Evolutionary conservation across 2,329 filamentous ascomycete species (phyloP), one percentile per base, ranked within the genome.

Genomic region (Coniosporium tulheliwenetii): DNA sequence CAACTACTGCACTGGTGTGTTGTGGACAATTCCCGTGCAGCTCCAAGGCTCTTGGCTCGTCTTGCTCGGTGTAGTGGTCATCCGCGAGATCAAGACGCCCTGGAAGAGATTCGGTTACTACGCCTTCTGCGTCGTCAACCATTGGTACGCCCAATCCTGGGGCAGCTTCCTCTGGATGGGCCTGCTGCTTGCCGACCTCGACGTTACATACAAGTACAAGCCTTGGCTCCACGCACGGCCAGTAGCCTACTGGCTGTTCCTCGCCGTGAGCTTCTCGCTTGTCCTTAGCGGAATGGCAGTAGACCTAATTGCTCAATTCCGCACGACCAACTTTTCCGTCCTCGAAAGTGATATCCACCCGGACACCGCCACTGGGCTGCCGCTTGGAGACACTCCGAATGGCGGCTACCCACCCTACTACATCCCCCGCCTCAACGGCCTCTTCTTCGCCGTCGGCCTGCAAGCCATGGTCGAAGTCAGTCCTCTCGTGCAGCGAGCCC

Each of bases 1-100:
- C 48, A 62, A 69, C 46, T 69, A 65, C 51, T 68, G 66, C 43
- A 66, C 65, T 0, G 65, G 65, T 50, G 65, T 69, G 5, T 54
- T 69, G 1, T 69, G 66, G 66, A 68, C 65, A 3, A 66, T 69
- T 30, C 64, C 66, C 0, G 64, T 69, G 0, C 64, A 67, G 45
- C 54, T 69, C 1, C 66, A 69, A 47, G 64, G 61, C 32, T 57
- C 64, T 2, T 69, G 65, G 59, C 52, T 62, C n/a, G 57, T 62
- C 2, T 49, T 69, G 2, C 49, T 64, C 8, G 64, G 56, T 15
- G 55, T 57, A 5, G 56, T 69, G 26, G 52, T 69, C 15, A 55
- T 69, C 30, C 57, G 56, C 32, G 63, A 68, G 40, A 59, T 66
- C 50, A 65, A 63, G 45, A 63, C 51, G 0, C 58, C 62, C 0